Base-by-base conservation (phyloP, 2,329 filamentous ascomycete species). In the Tolypocladium pustulatum region DNA sequence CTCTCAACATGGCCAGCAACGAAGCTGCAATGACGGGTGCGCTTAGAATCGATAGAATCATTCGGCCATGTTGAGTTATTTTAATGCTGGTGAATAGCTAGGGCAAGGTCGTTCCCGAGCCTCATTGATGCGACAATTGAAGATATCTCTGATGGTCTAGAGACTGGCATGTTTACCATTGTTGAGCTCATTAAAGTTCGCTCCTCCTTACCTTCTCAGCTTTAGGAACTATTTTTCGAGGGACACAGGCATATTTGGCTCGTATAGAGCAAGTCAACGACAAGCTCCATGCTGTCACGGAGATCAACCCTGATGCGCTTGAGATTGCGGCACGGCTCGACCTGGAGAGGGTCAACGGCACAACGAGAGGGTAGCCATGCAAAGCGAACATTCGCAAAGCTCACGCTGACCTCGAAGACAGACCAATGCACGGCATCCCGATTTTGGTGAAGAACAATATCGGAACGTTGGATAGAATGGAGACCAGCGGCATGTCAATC, bases 361-460 rank as follows among this genome's bases (percentile, higher is more conserved):
- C 58, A 2, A 43, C 68, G 17, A 59, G 66, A n/a, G 71, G 71
- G 60, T 60, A 54, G 34, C 12, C 43, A 9, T 3, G 25, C 46
- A 49, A 5, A 0, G 46, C 25, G 2, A 7, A 4, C 13, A 20
- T 20, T 30, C 25, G 8, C 5, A 30, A 30, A 7, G 2, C 6
- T 1, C 25, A 1, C 25, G 27, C 46, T 49, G 17, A 49, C 25
- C 25, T 27, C 12, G 15, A 9, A 17, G 30, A 17, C 17, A 65
- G 63, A 0, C 81, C 82, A 0, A 71, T 87, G 0, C 83, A 87
- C 67, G 85, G 85, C 1, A 77, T 88, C 2, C 85, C 85, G 0
- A 79, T 88, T 49, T 70, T 87, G 4, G 77, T 87, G 71, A 87
- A 88, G 71, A 81, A 86, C 69, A 86, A 85, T 67, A 85, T 86